Evolutionary conservation across 495 filamentous ascomycete genomes (phyloP).

Genomic region (Evernia prunastri): DNA sequence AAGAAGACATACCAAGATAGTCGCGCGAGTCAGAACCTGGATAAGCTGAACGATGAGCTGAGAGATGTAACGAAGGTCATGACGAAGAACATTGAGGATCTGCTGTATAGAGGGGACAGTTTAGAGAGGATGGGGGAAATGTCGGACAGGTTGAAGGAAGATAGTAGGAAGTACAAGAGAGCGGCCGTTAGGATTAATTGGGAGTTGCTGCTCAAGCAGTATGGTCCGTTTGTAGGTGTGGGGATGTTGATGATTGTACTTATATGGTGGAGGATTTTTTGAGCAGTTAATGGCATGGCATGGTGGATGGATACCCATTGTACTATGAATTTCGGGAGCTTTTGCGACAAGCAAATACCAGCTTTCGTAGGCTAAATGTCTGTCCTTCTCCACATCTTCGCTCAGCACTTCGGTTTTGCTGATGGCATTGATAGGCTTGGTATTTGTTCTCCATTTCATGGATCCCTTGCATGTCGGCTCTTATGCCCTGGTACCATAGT

Average conservation of each 20-base stretch:
- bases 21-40: constrained; percentile 78
- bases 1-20: constrained; percentile 92
- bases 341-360: not conserved
- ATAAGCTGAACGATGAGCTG: constrained; percentile 88
- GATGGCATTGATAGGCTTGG: not conserved
- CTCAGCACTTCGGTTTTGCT: not conserved
- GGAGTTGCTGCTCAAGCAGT: constrained; percentile 95
- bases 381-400: not conserved
- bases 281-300: not conserved
- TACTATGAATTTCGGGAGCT: not conserved
- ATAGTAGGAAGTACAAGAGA: constrained; percentile 86
- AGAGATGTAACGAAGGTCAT: constrained; percentile 98
- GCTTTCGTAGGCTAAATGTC: not conserved
- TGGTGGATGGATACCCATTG: constrained; percentile 3
- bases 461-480: not conserved
- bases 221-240: constrained; percentile 77
- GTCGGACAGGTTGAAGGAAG: constrained; percentile 75
- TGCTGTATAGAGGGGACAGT: constrained; percentile 90
- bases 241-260: constrained; percentile 76
- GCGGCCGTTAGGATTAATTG: constrained; percentile 97
- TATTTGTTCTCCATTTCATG: not conserved
- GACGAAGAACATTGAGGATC: constrained; percentile 99
- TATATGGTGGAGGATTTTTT: constrained; percentile 92
- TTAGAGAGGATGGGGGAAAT: constrained; percentile 97
- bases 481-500: not conserved